Percentiles rank a stretch among this genome's conserved stretches.
phyloP scores from a whole-genome alignment of 495 filamentous ascomycete species.

The Aspergillus coremiiformis region DNA sequence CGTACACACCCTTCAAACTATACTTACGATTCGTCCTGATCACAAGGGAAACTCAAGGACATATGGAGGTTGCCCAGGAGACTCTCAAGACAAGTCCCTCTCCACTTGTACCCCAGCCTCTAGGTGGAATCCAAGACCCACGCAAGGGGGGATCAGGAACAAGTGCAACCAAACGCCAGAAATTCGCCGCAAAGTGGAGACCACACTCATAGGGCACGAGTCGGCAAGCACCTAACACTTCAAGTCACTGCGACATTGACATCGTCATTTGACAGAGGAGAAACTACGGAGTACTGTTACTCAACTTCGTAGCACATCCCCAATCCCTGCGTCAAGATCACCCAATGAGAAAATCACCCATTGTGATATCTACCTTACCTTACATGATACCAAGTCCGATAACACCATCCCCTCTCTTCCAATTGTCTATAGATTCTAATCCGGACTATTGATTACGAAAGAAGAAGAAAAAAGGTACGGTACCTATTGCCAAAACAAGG shows the following conservation, averaged over 20 bases:
- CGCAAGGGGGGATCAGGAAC: slow-evolving; percentile 19
- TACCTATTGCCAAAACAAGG: not conserved
- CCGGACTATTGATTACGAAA: too few species aligned
- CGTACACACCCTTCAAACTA: not conserved
- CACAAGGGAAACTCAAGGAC: not conserved
- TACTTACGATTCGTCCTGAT: not conserved
- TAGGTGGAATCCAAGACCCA: slow-evolving; percentile 7
- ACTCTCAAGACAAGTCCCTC: too few species aligned
- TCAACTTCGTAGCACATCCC: not conserved
- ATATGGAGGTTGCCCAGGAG: too few species aligned
- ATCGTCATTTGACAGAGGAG: not conserved
- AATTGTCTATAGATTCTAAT: too few species aligned
- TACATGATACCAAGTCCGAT: not conserved
- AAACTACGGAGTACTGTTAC: not conserved
- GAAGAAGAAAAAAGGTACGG: not conserved
- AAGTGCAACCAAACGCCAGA: slow-evolving; percentile 7
- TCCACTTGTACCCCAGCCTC: not conserved
- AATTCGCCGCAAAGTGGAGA: slow-evolving; percentile 8
- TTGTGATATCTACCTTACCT: not conserved
- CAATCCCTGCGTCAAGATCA: too few species aligned
- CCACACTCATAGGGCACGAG: not conserved
- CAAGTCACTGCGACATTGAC: not conserved
- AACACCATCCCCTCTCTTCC: not conserved
- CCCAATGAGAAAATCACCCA: not conserved
- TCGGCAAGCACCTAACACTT: not conserved